Percentiles rank a stretch among this genome's conserved stretches.
These are phyloP conservation scores for Rhynchosporium graminicola DNA, from an alignment of 2,329 filamentous ascomycete genomes.

Conservation along the genomic window DNA sequence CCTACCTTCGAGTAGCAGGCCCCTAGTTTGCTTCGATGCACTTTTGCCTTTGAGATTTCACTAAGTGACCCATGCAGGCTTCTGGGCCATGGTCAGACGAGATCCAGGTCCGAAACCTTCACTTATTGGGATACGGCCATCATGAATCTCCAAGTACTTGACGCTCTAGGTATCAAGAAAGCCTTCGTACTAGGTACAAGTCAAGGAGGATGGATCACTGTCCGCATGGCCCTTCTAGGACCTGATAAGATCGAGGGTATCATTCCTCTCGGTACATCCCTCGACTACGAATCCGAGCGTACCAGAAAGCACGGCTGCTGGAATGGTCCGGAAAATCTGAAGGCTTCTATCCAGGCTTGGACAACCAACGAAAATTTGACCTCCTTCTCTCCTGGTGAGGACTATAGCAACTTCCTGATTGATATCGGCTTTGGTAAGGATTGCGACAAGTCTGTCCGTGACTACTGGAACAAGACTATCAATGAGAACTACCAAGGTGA, in stretches of 20 bases:
- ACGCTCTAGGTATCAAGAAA: conserved; percentile 49
- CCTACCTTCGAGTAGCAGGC: too few species aligned
- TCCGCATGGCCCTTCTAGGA: conserved; percentile 53
- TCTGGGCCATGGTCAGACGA: conserved; percentile 53
- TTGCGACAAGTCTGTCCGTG: conserved; percentile 42
- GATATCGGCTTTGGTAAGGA: conserved; percentile 48
- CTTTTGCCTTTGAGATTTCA: too few species aligned
- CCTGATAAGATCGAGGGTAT: conserved; percentile 53
- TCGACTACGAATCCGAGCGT: conserved; percentile 53
- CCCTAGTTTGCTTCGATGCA: too few species aligned
- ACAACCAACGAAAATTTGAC: conserved; percentile 43
- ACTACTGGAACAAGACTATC: conserved; percentile 51
- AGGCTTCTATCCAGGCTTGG: conserved; percentile 46
- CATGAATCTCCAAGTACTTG: conserved; percentile 58
- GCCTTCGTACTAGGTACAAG: conserved; percentile 55
- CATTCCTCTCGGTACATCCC: conserved; percentile 51
- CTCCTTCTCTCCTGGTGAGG: conserved; percentile 50
- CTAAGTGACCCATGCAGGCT: conserved; percentile 24
- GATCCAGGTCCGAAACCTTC: conserved; percentile 46
- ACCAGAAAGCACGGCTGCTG: conserved; percentile 51
- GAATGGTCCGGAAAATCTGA: conserved; percentile 48
- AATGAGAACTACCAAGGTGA: conserved; percentile 51
- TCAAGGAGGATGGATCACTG: conserved; percentile 47
- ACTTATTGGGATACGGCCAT: conserved; percentile 57
- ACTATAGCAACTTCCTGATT: conserved; percentile 49